Evolutionary conservation across 2,329 filamentous ascomycete genomes (phyloP).

Genomic region (Colletotrichum melonis): DNA sequence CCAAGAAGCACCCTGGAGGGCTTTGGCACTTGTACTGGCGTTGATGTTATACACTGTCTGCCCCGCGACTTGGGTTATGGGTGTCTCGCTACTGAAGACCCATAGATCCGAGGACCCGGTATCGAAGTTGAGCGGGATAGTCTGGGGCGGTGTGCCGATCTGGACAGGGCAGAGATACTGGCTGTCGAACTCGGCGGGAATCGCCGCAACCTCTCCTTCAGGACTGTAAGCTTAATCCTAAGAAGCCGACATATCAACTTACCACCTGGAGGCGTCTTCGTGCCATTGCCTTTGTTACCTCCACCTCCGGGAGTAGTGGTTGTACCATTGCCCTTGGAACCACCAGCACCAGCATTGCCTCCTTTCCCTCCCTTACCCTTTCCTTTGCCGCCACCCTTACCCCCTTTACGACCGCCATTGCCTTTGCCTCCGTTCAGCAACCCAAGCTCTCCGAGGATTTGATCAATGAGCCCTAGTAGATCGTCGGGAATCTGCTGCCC

Average conservation of each 20-base stretch:
- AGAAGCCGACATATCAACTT: not conserved
- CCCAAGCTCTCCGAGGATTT: slow-evolving; percentile 47
- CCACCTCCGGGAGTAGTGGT: slow-evolving; percentile 2
- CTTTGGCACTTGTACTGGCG: slow-evolving; percentile 51
- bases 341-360: slow-evolving; percentile 4
- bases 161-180: slow-evolving; percentile 69
- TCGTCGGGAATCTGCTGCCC: slow-evolving; percentile 47
- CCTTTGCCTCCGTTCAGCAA: slow-evolving; percentile 35
- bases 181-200: slow-evolving; percentile 58
- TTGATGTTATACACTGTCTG: slow-evolving; percentile 53
- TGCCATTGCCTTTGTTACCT: slow-evolving; percentile 11
- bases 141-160: slow-evolving; percentile 61
- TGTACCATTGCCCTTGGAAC: slow-evolving; percentile 24
- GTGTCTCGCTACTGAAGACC: slow-evolving; percentile 59
- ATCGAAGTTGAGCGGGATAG: slow-evolving; percentile 53
- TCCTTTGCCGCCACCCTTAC: slow-evolving; percentile 11
- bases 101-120: slow-evolving; percentile 58
- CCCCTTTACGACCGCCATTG: slow-evolving; percentile 1
- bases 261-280: slow-evolving; percentile 10
- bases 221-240: slow-evolving; percentile 30
- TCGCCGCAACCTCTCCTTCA: slow-evolving; percentile 51
- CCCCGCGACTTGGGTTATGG: slow-evolving; percentile 46
- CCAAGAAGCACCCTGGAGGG: slow-evolving; percentile 52
- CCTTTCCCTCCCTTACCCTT: slow-evolving; percentile 1
- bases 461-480: slow-evolving; percentile 46